Base-by-base conservation (phyloP, 2,329 filamentous ascomycete genomes). In the Tolypocladium inflatum region DNA sequence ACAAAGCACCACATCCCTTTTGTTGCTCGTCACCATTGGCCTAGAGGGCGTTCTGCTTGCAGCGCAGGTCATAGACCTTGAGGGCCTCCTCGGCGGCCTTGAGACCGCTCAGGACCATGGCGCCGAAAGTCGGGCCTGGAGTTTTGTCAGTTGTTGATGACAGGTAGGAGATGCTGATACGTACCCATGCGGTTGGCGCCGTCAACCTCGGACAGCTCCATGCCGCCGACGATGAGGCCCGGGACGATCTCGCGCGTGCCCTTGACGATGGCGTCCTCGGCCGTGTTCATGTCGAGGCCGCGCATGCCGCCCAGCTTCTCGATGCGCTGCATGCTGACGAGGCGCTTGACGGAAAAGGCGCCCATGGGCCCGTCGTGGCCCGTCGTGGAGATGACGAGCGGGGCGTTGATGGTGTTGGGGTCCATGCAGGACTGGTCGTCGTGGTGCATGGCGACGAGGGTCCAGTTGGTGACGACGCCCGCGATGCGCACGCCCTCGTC, bases 391-490 rank as follows among this genome's bases (percentile, higher is more conserved):
- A 97, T 89, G 69, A 96, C 80, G 59, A 96, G 74, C 1, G 91
- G 91, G 0, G 91, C 90, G 70, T 96, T 96, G 82, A 96, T 96
- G 67, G 91, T 96, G 83, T 94, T 96, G 65, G 91, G 91, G 73
- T 96, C 92, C 91, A 96, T 96, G 87, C 91, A 96, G 61, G 85
- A 89, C 78, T 96, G 91, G 71, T 93, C 89, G 70, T 91, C 88
- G 73, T 92, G 89, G 73, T 92, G 88, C 80, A 93, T 89, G 50
- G 87, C 84, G 54, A 96, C 91, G 33, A 96, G 82, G 1, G 91
- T 96, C 91, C 91, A 97, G 82, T 97, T 97, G 68, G 90, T 95
- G 57, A 97, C 92, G 1, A 96, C 91, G 67, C 91, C 91, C 10
- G 90, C 89, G 63, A 96, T 86, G 62, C 89, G 85, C 50, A 95